Conservation (phyloP, 495 filamentous ascomycete genomes). For the Trichoderma reesei region DNA sequence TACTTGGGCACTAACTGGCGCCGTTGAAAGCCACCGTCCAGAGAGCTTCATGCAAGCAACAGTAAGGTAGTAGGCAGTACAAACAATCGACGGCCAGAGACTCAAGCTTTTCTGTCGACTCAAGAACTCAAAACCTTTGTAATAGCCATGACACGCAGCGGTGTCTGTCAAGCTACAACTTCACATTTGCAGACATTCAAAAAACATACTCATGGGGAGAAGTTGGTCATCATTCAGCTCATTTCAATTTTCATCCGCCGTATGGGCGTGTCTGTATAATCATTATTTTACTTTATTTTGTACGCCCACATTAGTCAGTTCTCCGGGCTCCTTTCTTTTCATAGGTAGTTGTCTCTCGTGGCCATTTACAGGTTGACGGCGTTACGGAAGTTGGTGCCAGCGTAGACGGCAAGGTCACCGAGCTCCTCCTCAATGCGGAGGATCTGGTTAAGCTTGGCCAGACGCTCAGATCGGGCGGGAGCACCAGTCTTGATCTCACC, state of each 20-base stretch:
- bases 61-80: too few relatives aligned
- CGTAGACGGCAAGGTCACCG: constrained; percentile 80
- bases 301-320: not conserved
- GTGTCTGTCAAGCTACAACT: too few relatives aligned
- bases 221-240: not conserved
- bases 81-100: too few relatives aligned
- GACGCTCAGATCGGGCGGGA: constrained; percentile 87
- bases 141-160: too few relatives aligned
- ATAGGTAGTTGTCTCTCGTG: not conserved
- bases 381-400: constrained; percentile 82
- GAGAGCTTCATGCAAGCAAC: too few relatives aligned
- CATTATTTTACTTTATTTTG: constrained; percentile 1
- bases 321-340: not conserved
- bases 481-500: constrained; percentile 99
- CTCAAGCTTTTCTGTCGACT: too few relatives aligned
- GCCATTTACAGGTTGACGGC: constrained; percentile 69
- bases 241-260: not conserved
- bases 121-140: too few relatives aligned
- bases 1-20: not conserved
- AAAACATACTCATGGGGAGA: not conserved
- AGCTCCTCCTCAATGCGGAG: constrained; percentile 99
- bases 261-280: not conserved
- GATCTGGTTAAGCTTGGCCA: constrained; percentile 99
- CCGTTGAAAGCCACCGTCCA: not conserved
- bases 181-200: not conserved